phyloP scores from a whole-genome alignment of 441 rosid species.

The Populus hybrid region DNA sequence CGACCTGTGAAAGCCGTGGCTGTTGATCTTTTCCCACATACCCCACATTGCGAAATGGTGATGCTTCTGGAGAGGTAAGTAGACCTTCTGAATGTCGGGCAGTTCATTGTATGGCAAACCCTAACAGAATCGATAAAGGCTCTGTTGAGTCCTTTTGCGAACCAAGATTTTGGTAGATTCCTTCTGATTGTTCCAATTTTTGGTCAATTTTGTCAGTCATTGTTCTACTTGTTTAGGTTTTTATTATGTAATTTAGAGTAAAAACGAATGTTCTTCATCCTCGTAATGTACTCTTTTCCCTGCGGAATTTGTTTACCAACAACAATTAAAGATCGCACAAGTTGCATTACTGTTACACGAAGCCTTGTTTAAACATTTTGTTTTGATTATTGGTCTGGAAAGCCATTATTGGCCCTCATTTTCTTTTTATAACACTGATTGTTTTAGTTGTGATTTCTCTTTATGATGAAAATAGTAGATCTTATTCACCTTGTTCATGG shows the following conservation, averaged over 20 bases:
- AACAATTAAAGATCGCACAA: background rate
- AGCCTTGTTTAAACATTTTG: too few species aligned
- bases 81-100: background rate
- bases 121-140: background rate
- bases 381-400: too few species aligned
- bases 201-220: background rate
- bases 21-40: conserved; percentile 94
- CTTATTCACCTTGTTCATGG: too few species aligned
- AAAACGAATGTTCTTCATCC: background rate
- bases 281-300: background rate
- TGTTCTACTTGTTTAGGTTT: background rate
- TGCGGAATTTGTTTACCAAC: background rate
- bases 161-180: conserved; percentile 8
- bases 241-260: background rate
- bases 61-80: conserved; percentile 84
- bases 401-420: too few species aligned
- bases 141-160: background rate
- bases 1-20: conserved; percentile 93
- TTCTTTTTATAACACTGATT: too few species aligned
- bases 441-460: background rate
- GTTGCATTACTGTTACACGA: background rate
- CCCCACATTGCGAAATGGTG: conserved; percentile 89
- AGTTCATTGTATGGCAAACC: background rate
- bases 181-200: background rate
- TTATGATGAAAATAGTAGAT: background rate